phyloP scores from a whole-genome alignment of 176 grass and related monocot species.

The Oropetium thomaeum region DNA sequence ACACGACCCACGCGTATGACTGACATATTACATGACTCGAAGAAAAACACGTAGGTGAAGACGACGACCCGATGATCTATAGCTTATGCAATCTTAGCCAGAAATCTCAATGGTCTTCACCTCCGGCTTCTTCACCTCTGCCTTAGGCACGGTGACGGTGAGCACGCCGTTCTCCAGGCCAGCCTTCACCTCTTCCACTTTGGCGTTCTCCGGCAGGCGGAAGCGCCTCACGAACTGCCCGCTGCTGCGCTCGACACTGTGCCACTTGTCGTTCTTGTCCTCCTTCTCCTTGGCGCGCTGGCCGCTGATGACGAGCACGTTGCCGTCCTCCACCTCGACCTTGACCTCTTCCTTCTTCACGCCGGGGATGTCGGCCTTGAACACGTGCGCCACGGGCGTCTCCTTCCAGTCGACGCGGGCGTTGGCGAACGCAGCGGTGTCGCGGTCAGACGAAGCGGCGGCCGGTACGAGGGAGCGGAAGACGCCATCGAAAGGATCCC shows the following conservation, averaged over 20 bases:
- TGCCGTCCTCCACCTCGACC: constrained; percentile 49
- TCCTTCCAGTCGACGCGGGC: constrained; percentile 51
- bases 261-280: constrained; percentile 58
- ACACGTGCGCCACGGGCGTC: constrained; percentile 41
- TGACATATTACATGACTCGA: no score
- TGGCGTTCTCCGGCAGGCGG: constrained; percentile 49
- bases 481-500: constrained; percentile 41
- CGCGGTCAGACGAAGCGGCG: background rate
- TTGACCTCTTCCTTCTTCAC: constrained; percentile 53
- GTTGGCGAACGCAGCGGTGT: constrained; percentile 17
- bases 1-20: no score
- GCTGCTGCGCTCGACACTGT: constrained; percentile 55
- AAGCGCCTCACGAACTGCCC: constrained; percentile 42
- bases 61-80: no score
- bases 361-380: constrained; percentile 56
- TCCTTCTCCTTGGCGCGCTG: constrained; percentile 47
- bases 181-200: constrained; percentile 43
- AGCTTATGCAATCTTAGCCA: no score
- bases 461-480: constrained; percentile 22
- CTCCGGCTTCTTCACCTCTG: constrained; percentile 30
- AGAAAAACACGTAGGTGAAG: no score
- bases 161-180: constrained; percentile 54
- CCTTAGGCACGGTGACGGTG: constrained; percentile 53
- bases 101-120: constrained; percentile 52
- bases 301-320: constrained; percentile 48